phyloP scores from a whole-genome alignment of 257 asterid species.

The Solanum gracilifrons region DNA sequence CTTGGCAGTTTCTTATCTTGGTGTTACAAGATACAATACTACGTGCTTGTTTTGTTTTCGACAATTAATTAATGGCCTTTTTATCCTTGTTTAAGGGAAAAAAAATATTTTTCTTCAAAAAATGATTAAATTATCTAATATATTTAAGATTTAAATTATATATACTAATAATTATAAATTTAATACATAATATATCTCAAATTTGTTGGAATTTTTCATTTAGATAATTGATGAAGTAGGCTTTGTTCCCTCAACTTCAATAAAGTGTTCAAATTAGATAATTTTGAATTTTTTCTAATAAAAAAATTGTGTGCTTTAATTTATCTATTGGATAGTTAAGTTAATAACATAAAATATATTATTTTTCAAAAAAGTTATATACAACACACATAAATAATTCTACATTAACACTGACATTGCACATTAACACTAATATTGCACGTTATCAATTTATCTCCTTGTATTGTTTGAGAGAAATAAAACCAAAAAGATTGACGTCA shows the following conservation, averaged over 20 bases:
- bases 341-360: background rate
- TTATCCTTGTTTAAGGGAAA: background rate
- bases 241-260: background rate
- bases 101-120: too few relatives aligned
- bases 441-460: background rate
- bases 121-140: background rate
- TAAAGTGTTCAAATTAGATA: background rate
- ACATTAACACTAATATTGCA: background rate
- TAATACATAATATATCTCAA: background rate
- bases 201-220: background rate
- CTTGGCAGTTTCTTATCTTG: background rate
- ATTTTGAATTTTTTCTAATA: background rate
- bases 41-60: background rate
- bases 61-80: background rate
- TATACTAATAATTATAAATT: background rate
- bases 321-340: background rate
- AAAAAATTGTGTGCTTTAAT: background rate
- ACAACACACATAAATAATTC: background rate
- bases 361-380: background rate
- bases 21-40: background rate
- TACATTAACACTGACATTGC: background rate
- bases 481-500: background rate
- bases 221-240: background rate
- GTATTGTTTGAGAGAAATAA: background rate
- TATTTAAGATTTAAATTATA: background rate